Conservation (phyloP, 441 rosid genomes). For the Bruguiera hainesii region DNA sequence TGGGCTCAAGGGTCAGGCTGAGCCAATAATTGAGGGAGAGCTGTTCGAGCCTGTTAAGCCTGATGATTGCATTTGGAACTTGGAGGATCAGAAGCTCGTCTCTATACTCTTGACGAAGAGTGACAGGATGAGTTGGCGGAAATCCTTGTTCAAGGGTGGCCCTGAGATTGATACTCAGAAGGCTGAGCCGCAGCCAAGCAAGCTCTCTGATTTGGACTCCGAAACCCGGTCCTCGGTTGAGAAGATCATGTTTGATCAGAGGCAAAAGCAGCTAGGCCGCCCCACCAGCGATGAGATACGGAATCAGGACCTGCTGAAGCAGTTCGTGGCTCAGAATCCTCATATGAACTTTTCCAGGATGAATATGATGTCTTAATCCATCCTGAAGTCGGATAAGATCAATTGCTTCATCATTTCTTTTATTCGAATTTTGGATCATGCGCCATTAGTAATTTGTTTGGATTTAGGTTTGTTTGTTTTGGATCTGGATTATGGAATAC, state of each 20-base stretch:
- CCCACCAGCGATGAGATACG: constrained; percentile 75
- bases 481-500: too few species aligned
- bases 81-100: constrained; percentile 71
- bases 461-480: too few species aligned
- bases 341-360: constrained; percentile 66
- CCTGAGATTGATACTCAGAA: constrained; percentile 82
- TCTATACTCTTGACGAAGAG: constrained; percentile 73
- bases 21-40: constrained; percentile 71
- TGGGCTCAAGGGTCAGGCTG: constrained; percentile 63
- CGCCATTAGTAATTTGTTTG: too few species aligned
- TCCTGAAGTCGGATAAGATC: too few species aligned
- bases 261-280: constrained; percentile 74
- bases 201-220: constrained; percentile 62
- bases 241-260: constrained; percentile 93
- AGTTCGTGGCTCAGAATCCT: constrained; percentile 81
- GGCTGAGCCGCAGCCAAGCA: constrained; percentile 75
- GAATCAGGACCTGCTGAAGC: constrained; percentile 69
- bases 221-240: constrained; percentile 73
- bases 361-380: constrained; percentile 25
- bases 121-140: constrained; percentile 87
- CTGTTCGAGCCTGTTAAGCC: constrained; percentile 56
- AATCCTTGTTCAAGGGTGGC: constrained; percentile 65
- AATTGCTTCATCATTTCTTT: too few species aligned
- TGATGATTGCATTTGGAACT: constrained; percentile 78
- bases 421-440: too few species aligned